Percentiles rank a stretch among this genome's conserved stretches.
Conservation (phyloP, 2,329 filamentous ascomycete genomes). For the Ceratocystis diversiconidia region DNA sequence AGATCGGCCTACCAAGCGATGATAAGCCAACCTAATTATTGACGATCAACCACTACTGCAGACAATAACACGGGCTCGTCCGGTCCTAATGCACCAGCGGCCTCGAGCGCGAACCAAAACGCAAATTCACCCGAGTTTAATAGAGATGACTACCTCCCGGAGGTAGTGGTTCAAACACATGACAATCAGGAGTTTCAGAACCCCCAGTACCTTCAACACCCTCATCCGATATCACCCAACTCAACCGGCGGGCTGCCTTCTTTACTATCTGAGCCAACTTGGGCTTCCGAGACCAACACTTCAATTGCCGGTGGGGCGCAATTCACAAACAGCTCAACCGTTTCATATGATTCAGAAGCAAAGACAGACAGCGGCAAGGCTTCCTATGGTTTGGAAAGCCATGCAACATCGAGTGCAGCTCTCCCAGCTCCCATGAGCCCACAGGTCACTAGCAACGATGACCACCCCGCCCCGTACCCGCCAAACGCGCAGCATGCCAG, state of each 20-base stretch:
- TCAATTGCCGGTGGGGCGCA: neutral
- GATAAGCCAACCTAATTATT: neutral
- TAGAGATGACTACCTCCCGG: slow-evolving; percentile 6
- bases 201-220: too few species aligned
- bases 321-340: neutral
- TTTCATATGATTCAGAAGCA: neutral
- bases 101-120: neutral
- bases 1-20: neutral
- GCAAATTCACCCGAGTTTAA: neutral
- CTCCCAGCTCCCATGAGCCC: neutral
- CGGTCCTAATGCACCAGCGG: neutral
- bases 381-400: neutral
- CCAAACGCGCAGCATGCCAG: neutral
- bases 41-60: neutral
- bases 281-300: neutral
- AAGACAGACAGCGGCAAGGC: neutral
- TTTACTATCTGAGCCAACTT: neutral
- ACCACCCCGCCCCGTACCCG: neutral
- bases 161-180: neutral
- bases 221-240: neutral
- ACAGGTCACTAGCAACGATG: neutral
- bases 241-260: neutral
- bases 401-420: neutral
- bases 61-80: neutral
- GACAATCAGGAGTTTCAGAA: neutral